phyloP scores from a whole-genome alignment of 768 basidiomycete species.

The Tulasnella sp. region DNA sequence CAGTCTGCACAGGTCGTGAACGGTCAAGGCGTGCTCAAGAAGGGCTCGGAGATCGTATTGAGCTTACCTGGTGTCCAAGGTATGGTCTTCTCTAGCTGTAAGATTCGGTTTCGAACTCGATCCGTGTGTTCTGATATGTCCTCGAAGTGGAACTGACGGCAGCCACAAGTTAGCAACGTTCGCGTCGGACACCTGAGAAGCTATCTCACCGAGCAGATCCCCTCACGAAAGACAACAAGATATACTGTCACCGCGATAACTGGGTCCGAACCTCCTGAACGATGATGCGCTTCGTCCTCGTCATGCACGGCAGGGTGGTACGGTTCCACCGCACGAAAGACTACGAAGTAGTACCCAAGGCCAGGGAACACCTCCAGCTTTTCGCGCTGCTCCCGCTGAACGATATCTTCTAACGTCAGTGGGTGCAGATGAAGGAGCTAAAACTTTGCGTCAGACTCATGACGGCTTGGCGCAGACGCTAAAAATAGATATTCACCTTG shows the following conservation, averaged over 20 bases:
- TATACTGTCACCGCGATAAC: conserved; percentile 86
- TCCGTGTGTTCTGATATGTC: conserved; percentile 87
- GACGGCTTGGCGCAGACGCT: neutral
- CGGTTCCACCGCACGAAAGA: conserved; percentile 80
- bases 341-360: conserved; percentile 91
- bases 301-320: neutral
- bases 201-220: conserved; percentile 72
- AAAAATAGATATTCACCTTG: conserved; percentile 54
- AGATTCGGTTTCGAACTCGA: conserved; percentile 71
- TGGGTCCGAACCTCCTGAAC: conserved; percentile 42
- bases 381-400: conserved; percentile 89
- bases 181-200: neutral
- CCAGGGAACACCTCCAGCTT: conserved; percentile 86
- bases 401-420: conserved; percentile 88
- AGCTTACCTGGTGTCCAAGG: conserved; percentile 72
- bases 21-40: neutral
- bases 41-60: neutral
- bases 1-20: conserved; percentile 60
- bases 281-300: conserved; percentile 44
- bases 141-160: conserved; percentile 80
- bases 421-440: conserved; percentile 89
- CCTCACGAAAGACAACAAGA: conserved; percentile 84
- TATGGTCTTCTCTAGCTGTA: conserved; percentile 61
- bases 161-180: neutral
- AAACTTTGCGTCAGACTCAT: conserved; percentile 19